These are phyloP conservation scores for Trichoderma reesei DNA, from an alignment of 495 filamentous ascomycete genomes.

Conservation along the genomic window DNA sequence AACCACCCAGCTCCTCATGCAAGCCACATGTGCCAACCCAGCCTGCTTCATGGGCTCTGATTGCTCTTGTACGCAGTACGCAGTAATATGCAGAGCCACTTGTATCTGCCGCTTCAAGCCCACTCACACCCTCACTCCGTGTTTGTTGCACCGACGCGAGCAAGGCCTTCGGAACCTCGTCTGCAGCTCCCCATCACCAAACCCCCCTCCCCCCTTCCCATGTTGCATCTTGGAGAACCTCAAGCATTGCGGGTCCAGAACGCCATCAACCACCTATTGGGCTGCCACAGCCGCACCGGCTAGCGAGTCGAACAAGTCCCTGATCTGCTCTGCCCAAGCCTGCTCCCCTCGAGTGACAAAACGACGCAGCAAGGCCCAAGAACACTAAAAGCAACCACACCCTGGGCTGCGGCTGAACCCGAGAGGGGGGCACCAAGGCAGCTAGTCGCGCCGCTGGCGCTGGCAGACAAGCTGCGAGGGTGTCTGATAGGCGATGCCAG, in stretches of 20 bases:
- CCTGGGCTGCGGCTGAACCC: conserved; percentile 6
- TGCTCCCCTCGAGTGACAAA: neutral
- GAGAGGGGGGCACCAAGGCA: neutral
- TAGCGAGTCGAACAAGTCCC: neutral
- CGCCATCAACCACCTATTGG: neutral
- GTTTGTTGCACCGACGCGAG: neutral
- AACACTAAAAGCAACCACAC: too few relatives aligned
- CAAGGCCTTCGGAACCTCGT: neutral
- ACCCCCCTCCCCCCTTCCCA: too few relatives aligned
- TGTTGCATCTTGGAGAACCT: too few relatives aligned
- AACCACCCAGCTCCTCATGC: neutral
- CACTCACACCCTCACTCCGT: neutral
- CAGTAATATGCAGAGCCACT: neutral
- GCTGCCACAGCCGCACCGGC: conserved; percentile 4
- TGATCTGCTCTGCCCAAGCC: neutral
- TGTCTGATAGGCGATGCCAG: neutral
- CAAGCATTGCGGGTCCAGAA: neutral
- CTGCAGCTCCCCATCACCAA: neutral
- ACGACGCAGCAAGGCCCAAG: neutral
- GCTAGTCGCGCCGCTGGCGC: neutral
- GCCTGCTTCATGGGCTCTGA: neutral
- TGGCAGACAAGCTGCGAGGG: neutral
- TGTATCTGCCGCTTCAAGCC: neutral
- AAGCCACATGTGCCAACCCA: neutral
- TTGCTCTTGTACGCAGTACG: neutral